phyloP scores from a whole-genome alignment of 768 basidiomycete genomes.

The Guyanaporus albipodus region DNA sequence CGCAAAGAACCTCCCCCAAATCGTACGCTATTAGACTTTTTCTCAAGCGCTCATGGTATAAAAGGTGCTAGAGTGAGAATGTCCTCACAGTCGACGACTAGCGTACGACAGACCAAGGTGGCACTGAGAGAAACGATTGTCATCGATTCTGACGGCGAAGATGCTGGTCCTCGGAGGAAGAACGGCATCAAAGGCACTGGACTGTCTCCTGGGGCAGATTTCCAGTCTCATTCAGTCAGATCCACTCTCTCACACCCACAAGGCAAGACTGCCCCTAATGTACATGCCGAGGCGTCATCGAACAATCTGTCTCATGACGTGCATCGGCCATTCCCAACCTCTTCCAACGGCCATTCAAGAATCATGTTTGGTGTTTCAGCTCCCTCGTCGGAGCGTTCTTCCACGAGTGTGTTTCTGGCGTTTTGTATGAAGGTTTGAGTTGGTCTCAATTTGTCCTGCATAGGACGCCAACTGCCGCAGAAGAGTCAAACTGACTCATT shows the following conservation, averaged over 20 bases:
- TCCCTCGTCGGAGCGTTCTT: constrained; percentile 10
- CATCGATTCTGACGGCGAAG: constrained; percentile 61
- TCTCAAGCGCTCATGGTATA: constrained; percentile 25
- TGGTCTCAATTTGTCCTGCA: neutral
- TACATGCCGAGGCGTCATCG: neutral
- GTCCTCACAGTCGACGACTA: neutral
- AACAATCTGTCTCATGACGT: neutral
- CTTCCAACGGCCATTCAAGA: neutral
- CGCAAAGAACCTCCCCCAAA: constrained; percentile 29
- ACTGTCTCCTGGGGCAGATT: neutral
- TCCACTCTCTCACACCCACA: neutral
- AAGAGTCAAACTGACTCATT: neutral
- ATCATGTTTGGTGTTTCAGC: constrained; percentile 19
- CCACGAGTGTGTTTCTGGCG: constrained; percentile 11
- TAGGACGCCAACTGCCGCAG: constrained; percentile 2
- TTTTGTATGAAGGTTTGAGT: neutral
- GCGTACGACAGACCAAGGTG: neutral
- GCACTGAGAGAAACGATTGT: constrained; percentile 46
- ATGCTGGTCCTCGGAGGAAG: constrained; percentile 4
- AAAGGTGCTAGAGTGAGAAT: constrained; percentile 20
- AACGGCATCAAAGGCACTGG: neutral
- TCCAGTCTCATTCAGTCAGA: neutral
- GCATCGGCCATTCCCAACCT: neutral
- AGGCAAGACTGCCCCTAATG: neutral
- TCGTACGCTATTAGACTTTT: constrained; percentile 48